These are phyloP conservation scores for Mycena capillaripes DNA, from an alignment of 768 basidiomycete species.

Conservation along the genomic window DNA sequence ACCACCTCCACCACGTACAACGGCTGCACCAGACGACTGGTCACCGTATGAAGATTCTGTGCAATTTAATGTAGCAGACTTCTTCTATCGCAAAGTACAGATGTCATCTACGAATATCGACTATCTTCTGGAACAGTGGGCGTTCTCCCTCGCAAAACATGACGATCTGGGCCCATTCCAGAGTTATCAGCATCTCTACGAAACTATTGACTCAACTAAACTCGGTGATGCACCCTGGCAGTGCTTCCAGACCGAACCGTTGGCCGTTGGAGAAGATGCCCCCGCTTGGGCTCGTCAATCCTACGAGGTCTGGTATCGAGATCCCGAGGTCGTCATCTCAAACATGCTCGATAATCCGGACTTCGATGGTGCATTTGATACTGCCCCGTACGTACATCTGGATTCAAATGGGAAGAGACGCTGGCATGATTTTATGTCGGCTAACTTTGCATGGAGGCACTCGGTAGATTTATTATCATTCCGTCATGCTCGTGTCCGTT, in stretches of 20 bases:
- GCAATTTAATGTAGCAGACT: constrained; percentile 40
- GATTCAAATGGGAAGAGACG: constrained; percentile 40
- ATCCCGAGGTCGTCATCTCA: constrained; percentile 37
- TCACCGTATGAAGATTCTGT: constrained; percentile 28
- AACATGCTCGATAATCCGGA: constrained; percentile 50
- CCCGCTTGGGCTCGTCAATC: constrained; percentile 18
- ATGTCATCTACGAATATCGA: not conserved
- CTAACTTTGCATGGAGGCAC: constrained; percentile 29
- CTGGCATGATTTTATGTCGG: constrained; percentile 53
- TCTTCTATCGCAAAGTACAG: constrained; percentile 30
- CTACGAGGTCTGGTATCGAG: constrained; percentile 22
- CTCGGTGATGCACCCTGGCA: not conserved
- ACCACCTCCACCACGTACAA: not conserved
- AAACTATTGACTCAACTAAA: not conserved
- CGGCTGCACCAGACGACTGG: constrained; percentile 33
- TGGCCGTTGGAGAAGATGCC: not conserved
- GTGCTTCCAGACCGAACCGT: constrained; percentile 4
- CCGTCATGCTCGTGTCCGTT: not conserved
- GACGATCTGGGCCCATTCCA: constrained; percentile 37
- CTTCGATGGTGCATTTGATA: constrained; percentile 49
- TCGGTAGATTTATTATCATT: constrained; percentile 27
- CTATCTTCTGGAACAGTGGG: constrained; percentile 30
- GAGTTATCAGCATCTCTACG: not conserved
- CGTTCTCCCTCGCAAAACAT: constrained; percentile 25
- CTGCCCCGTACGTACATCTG: constrained; percentile 43